Evolutionary conservation across 164 flowering plant genomes (phyloP), one percentile per base, ranked within the genome.

Genomic region (Tinospora cordifolia): DNA sequence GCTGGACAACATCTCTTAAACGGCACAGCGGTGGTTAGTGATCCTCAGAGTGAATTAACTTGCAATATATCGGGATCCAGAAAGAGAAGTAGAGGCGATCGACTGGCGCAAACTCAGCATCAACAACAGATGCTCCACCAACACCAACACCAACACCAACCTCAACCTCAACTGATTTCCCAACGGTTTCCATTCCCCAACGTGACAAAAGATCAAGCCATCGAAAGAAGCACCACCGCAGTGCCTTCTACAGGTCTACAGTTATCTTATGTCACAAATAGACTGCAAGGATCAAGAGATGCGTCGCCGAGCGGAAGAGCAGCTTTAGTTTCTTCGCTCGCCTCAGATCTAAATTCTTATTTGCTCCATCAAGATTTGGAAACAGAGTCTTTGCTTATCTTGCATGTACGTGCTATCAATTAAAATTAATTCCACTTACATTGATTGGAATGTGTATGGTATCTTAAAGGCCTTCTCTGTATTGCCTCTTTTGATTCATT

Each of bases 41-140:
- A 74, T 34, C 79, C 72, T 0, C 79, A 74, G 66, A 79, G 82
- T 69, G 82, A 76, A 44, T 60, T 80, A 13, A 80, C 80, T 25
- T 75, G 83, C 73, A 80, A 80, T 34, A 27, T 73, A 2, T 77
- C 83, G 4, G 83, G 73, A 22, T 72, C 78, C 7, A 68, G 77
- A 22, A 80, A 77, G 49, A 65, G 77, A 26, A 57, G 9, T 4
- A 40, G 73, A 65, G 44, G 60, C 17, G 41, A 72, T 27, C 65
- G 57, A 25, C 64, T 63, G 63, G 15, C 24, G 14, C 21, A 34
- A 66, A 51, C 54, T 9, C 67, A 70, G 8, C 64, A 38, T 12
- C 51, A 36, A 6, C 67, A 46, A 63, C 63, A 36, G 38, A 3
- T 47, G 47, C 63, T 70, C 17, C 72, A 70, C 0, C 71, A 58